phyloP scores from a whole-genome alignment of 306 rosid species.

The barrel medic (Medicago truncatula) region MtrunA17r5.0-ANR NC_053044.1:42453001-42453500 shows the following conservation, averaged over 20 bases:
- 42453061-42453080: neutral
- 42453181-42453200: slow-evolving; percentile 61
- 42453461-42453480: slow-evolving; percentile 79
- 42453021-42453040: neutral
- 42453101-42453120: slow-evolving; percentile 58
- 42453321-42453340: slow-evolving; percentile 79
- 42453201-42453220: slow-evolving; percentile 75
- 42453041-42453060: neutral
- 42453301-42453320: slow-evolving; percentile 74
- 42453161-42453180: slow-evolving; percentile 48
- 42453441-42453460: slow-evolving; percentile 59
- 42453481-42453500: slow-evolving; percentile 80
- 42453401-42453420: slow-evolving; percentile 77
- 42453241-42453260: slow-evolving; percentile 84
- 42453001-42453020: slow-evolving; percentile 34
- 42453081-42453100: slow-evolving; percentile 57
- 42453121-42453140: slow-evolving; percentile 59
- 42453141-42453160: slow-evolving; percentile 57
- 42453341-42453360: slow-evolving; percentile 77
- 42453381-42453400: slow-evolving; percentile 62
- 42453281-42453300: slow-evolving; percentile 82
- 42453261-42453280: slow-evolving; percentile 88
- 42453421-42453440: slow-evolving; percentile 76
- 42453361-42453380: slow-evolving; percentile 65
- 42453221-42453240: slow-evolving; percentile 70